phyloP scores from a whole-genome alignment of 495 filamentous ascomycete species.

The Penicillium cataractarum region DNA sequence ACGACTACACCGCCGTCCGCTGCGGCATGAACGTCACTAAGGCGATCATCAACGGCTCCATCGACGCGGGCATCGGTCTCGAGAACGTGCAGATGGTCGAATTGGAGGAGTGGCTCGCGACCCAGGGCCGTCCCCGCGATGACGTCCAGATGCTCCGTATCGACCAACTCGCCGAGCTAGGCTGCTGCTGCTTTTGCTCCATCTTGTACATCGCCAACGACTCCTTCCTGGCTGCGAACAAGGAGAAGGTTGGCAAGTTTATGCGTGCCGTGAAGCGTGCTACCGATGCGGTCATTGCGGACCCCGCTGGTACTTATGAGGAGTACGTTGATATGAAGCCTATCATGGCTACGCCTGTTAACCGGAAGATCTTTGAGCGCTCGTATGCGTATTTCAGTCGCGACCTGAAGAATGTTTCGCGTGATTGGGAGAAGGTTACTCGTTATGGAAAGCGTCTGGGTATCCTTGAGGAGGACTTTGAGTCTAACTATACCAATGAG shows the following conservation, averaged over 20 bases:
- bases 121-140: conserved; percentile 58
- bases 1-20: conserved; percentile 70
- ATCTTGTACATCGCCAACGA: conserved; percentile 75
- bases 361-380: conserved; percentile 74
- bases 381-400: conserved; percentile 71
- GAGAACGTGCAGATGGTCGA: conserved; percentile 79
- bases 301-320: conserved; percentile 59
- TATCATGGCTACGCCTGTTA: conserved; percentile 63
- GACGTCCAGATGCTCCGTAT: conserved; percentile 76
- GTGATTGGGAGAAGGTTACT: conserved; percentile 73
- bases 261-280: conserved; percentile 67
- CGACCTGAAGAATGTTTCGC: conserved; percentile 69
- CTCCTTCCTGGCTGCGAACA: conserved; percentile 61
- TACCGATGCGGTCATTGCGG: conserved; percentile 66
- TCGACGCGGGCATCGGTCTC: conserved; percentile 71
- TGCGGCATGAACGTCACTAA: conserved; percentile 66
- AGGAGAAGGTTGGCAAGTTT: conserved; percentile 59
- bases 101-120: conserved; percentile 67
- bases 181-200: conserved; percentile 77
- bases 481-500: conserved; percentile 69
- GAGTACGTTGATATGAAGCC: conserved; percentile 71
- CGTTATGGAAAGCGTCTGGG: conserved; percentile 68
- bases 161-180: conserved; percentile 70
- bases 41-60: conserved; percentile 65
- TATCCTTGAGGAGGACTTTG: conserved; percentile 58